Evolutionary conservation across 2,329 filamentous ascomycete species (phyloP).

Genomic region (Nemania abortiva): DNA sequence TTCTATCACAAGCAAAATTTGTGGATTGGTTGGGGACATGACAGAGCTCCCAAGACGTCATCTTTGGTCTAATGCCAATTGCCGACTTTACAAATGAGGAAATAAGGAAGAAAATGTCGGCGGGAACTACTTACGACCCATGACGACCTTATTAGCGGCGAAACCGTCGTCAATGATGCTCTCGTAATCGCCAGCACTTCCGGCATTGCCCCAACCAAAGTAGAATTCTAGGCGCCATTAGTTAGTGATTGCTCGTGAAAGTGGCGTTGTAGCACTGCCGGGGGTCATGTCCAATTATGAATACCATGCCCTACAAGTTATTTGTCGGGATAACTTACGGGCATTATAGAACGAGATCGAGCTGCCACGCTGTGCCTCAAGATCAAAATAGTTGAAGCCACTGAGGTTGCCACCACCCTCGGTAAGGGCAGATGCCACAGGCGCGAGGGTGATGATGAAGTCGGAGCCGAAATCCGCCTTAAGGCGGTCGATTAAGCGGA

Average conservation of each 20-base stretch:
- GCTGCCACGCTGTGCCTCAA: constrained; percentile 75
- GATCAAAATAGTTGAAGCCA: constrained; percentile 82
- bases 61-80: background rate
- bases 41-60: background rate
- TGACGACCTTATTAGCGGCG: constrained; percentile 78
- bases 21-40: background rate
- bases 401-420: constrained; percentile 71
- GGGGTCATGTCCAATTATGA: background rate
- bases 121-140: constrained; percentile 63
- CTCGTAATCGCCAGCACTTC: constrained; percentile 62
- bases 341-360: constrained; percentile 88
- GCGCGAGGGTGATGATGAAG: constrained; percentile 85
- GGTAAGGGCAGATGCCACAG: constrained; percentile 80
- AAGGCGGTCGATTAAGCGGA: constrained; percentile 75
- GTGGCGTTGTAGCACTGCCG: background rate
- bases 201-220: constrained; percentile 81
- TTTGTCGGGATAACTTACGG: constrained; percentile 51
- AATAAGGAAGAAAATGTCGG: background rate
- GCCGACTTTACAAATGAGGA: background rate
- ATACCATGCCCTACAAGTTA: background rate
- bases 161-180: constrained; percentile 72
- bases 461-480: constrained; percentile 74
- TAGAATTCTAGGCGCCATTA: constrained; percentile 73
- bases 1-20: background rate
- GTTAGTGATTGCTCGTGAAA: constrained; percentile 20